These are phyloP conservation scores for Monilinia laxa DNA, from an alignment of 2,329 filamentous ascomycete genomes.

Conservation along the genomic window DNA sequence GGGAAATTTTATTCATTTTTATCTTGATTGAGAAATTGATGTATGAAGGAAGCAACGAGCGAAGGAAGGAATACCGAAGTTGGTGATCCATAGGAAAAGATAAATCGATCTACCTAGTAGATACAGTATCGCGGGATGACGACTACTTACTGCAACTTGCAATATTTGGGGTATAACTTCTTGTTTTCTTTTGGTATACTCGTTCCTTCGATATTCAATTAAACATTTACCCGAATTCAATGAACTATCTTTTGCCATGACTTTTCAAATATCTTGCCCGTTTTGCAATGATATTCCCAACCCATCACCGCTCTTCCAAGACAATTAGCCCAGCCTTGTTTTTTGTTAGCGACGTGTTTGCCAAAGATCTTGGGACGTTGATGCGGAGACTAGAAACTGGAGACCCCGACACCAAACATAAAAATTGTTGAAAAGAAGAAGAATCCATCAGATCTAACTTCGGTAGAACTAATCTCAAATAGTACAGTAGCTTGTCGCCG, in stretches of 20 bases:
- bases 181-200: neutral
- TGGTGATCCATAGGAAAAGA: neutral
- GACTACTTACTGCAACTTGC: neutral
- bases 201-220: neutral
- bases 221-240: constrained; percentile 1
- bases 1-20: neutral
- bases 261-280: neutral
- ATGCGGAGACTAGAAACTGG: neutral
- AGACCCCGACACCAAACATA: neutral
- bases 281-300: neutral
- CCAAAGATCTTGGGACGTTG: neutral
- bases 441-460: neutral
- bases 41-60: no score
- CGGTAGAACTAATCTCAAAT: neutral
- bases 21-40: neutral
- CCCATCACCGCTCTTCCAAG: constrained; percentile 1
- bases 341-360: neutral
- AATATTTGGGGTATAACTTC: neutral
- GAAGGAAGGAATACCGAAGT: constrained; percentile 2
- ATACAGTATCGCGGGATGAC: neutral
- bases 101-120: no score
- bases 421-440: neutral
- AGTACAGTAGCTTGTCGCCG: neutral
- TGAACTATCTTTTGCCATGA: neutral
- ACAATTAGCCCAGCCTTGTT: neutral